phyloP scores from a whole-genome alignment of 306 rosid species.

The Abrus pulchellus region DNA sequence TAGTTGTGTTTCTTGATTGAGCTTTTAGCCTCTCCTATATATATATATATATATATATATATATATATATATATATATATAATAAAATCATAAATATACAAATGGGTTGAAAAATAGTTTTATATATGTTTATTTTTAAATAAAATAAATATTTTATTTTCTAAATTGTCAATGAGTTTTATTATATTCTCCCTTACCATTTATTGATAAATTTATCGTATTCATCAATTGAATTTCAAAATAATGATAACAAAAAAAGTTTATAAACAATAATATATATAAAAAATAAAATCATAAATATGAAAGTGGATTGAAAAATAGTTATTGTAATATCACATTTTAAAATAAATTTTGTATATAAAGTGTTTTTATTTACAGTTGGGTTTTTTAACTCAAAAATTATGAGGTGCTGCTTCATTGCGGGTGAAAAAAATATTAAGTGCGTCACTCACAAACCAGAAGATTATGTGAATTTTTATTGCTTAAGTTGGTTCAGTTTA shows the following conservation, averaged over 20 bases:
- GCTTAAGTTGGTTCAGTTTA: background rate
- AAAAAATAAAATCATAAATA: too few species aligned
- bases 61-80: too few species aligned
- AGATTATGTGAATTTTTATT: background rate
- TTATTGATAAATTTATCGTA: background rate
- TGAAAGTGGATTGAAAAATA: too few species aligned
- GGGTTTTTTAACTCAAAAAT: background rate
- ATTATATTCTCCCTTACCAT: background rate
- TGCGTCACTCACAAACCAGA: background rate
- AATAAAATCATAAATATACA: too few species aligned
- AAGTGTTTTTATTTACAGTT: background rate
- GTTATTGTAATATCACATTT: too few species aligned
- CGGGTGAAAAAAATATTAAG: too few species aligned
- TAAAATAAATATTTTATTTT: background rate
- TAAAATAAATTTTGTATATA: background rate
- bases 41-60: too few species aligned
- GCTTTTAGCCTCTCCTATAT: too few species aligned
- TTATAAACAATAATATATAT: too few species aligned
- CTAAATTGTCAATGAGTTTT: background rate
- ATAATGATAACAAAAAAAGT: too few species aligned
- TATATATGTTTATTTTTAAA: background rate
- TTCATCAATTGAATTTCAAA: background rate
- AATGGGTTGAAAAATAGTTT: too few species aligned
- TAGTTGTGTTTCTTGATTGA: too few species aligned
- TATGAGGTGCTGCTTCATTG: background rate